Evolutionary conservation across 2,329 filamentous ascomycete species (phyloP), one percentile per base, ranked within the genome.

Genomic region (Botryotinia globosa): DNA sequence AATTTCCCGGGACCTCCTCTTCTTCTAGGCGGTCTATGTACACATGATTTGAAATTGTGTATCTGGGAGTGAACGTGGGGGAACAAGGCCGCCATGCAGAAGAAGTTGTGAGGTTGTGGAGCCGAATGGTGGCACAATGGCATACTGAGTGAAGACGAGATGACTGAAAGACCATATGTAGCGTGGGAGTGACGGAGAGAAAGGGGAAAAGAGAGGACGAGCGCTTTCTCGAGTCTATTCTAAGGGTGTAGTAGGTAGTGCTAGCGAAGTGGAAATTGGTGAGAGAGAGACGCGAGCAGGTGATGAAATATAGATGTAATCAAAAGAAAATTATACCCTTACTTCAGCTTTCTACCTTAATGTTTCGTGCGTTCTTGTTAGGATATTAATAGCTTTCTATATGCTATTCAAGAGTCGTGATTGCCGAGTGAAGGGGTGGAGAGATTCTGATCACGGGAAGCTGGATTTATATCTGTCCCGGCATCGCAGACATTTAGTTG

Each of bases 1-100:
- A 10, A 2, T 39, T n/a, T n/a, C 7, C 7, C 6, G 2, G 18
- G 3, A 7, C 5, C 39, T 6, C n/a, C 14, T 8, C 3, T 25
- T 6, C 6, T n/a, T 34, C 5, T 3, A 16, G 58, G 34, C 22
- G 34, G 12, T 18, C 14, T 25, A 4, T 34, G 20, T 61, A 32
- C 9, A 9, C 4, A 1, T 59, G 56, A 34, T 22, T 22, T 59
- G 18, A 5, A 9, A 12, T 32, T 25, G 32, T 22, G 56, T 37
- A 10, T 12, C 29, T 59, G 4, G 20, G 56, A 10, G 32, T 32
- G 18, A 25, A 59, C 5, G 20, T 34, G 32, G 9, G 22, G 34
- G 20, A 20, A 10, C 51, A 18, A n/a, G n/a, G 14, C n/a, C 6
- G n/a, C 14, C n/a, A 56, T 8, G 51, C 14, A 56, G 51, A 29